Base-by-base conservation (phyloP, 225 moss, liverwort and hornwort genomes). In the Straminergon stramineum region DNA sequence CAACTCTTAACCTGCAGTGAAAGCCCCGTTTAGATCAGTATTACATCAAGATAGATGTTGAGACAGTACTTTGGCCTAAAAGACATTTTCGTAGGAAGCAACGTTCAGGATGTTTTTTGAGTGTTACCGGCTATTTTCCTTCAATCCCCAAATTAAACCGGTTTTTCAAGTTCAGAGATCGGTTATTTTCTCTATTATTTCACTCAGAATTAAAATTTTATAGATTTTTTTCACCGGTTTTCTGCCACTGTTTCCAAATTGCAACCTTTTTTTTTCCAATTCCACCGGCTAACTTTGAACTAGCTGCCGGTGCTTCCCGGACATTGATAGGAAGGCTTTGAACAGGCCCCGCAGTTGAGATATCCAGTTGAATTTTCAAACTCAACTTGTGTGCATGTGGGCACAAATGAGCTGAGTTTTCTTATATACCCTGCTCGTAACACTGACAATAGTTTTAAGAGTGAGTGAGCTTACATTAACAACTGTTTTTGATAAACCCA, bases 1-100 rank as follows among this genome's bases (percentile, higher is more conserved):
- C 91, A 94, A 79, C 69, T 84, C 62, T 92, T 85, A 41, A 30
- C 74, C 94, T 93, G 88, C 63, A 79, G 52, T 37, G 75, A 41
- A 89, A 87, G 91, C 32, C 67, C 41, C 60, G 34, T 37, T 78
- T 70, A 76, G 65, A 88, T 73, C 73, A 88, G 65, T 55, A n/a
- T 43, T 86, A 86, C 43, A 81, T 87, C 45, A 48, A 75, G 34
- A 76, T 69, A 45, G 34, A 69, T 39, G 34, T 45, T 32, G n/a
- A 76, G 43, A 58, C 19, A 66, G 41, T 67, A 73, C 67, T 39
- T 18, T 6, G 27, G 65, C 67, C 34, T 58, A 41, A 27, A 43
- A 37, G 79, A 69, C 67, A 69, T 58, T 61, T 79, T 73, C 60
- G 71, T n/a, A 48, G 34, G 35, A 87, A 45, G 37, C 9, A 48